Evolutionary conservation across 306 rosid species (phyloP).

Genomic region (Citrullus mucosospermus): DNA sequence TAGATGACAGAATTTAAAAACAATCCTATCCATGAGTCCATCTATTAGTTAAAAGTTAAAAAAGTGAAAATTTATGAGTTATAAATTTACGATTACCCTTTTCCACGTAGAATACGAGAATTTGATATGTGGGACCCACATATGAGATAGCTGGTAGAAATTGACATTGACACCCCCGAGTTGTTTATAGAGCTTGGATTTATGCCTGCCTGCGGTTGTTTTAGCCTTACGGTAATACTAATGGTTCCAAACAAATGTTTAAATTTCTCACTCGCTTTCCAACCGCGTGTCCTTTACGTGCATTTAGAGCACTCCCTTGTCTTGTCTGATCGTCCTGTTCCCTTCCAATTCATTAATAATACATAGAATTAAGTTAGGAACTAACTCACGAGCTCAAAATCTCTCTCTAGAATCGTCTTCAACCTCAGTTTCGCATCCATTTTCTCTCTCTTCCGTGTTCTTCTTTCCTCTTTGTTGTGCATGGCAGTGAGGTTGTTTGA

Average conservation of each 20-base stretch:
- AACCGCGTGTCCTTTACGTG: not conserved
- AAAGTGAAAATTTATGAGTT: too few relatives aligned
- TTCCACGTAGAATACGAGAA: too few relatives aligned
- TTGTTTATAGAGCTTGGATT: not conserved
- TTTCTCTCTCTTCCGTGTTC: not conserved
- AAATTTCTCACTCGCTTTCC: not conserved
- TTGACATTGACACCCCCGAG: not conserved
- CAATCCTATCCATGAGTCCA: too few relatives aligned
- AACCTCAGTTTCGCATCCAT: not conserved
- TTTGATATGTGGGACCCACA: not conserved
- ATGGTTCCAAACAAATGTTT: not conserved
- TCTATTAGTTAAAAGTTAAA: too few relatives aligned
- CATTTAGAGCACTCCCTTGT: not conserved
- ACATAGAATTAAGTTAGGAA: not conserved
- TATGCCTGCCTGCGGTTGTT: not conserved
- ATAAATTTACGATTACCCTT: too few relatives aligned
- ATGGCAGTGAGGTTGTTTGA: constrained; percentile 55
- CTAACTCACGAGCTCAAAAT: not conserved
- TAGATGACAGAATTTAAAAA: too few relatives aligned
- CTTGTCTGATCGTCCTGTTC: not conserved
- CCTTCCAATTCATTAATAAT: not conserved
- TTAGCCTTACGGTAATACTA: not conserved
- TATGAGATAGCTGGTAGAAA: not conserved
- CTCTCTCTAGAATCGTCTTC: not conserved
- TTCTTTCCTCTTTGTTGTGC: constrained; percentile 23